Evolutionary conservation across 495 filamentous ascomycete species (phyloP).

Genomic region (Lasiosphaeriaceae sp.): DNA sequence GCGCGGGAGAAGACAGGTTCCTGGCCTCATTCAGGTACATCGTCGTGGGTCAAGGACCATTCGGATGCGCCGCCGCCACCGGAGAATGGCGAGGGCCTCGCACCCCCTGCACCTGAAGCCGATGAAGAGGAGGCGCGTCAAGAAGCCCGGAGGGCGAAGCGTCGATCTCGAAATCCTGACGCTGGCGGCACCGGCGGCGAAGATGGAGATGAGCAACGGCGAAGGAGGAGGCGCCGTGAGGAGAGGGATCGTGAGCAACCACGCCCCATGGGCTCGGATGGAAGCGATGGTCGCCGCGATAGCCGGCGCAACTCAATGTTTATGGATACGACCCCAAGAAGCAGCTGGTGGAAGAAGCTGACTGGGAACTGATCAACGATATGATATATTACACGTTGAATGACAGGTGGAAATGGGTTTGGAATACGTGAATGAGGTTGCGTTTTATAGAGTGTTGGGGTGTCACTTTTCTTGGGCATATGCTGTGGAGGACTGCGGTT

Average conservation of each 20-base stretch:
- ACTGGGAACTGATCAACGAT: conserved; percentile 11
- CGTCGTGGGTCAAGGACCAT: conserved; percentile 59
- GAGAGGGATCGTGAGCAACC: conserved; percentile 27
- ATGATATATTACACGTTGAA: no score
- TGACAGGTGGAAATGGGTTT: no score
- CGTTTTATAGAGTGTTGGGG: no score
- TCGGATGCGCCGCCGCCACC: conserved; percentile 53
- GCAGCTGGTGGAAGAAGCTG: conserved; percentile 53
- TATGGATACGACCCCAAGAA: conserved; percentile 44
- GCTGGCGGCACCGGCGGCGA: conserved; percentile 26
- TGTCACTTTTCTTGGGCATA: no score
- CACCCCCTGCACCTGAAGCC: conserved; percentile 15
- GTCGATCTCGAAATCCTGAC: conserved; percentile 43
- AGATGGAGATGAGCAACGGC: conserved; percentile 41
- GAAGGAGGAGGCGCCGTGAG: conserved; percentile 43
- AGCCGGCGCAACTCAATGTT: conserved; percentile 36
- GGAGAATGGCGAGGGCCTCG: conserved; percentile 25
- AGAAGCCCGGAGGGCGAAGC: conserved; percentile 40
- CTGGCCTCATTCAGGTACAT: conserved; percentile 55
- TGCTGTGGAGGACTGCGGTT: no score
- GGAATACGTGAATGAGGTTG: no score
- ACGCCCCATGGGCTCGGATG: conserved; percentile 38
- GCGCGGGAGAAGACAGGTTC: conserved; percentile 34
- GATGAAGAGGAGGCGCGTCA: conserved; percentile 47
- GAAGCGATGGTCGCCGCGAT: conserved; percentile 38